Conservation (phyloP, 768 basidiomycete genomes). For the Rhizopogon rudus region DNA sequence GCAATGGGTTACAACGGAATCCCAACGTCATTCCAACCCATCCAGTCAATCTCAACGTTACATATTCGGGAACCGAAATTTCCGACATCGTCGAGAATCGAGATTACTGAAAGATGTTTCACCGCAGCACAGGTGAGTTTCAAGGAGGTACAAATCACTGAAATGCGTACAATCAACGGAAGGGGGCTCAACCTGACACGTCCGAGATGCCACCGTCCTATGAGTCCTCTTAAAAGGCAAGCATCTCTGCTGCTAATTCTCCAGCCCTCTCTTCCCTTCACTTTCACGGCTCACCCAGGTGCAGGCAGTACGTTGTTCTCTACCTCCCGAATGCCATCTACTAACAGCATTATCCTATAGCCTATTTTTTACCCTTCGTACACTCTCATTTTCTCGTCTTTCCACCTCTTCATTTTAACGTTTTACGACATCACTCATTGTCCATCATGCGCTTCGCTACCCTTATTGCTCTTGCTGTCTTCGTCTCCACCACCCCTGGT, state of each 20-base stretch:
- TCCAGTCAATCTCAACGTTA: no score
- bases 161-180: not conserved
- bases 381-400: not conserved
- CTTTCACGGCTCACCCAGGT: not conserved
- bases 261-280: no score
- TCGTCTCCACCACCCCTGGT: not conserved
- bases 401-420: not conserved
- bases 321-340: not conserved
- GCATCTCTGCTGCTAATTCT: not conserved
- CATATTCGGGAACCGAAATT: no score
- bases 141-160: not conserved
- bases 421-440: not conserved
- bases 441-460: not conserved
- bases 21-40: no score
- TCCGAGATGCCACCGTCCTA: not conserved
- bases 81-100: no score
- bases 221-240: not conserved
- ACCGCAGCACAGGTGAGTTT: not conserved
- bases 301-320: not conserved
- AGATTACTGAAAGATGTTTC: not conserved
- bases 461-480: not conserved
- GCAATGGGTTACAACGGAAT: no score
- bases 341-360: not conserved
- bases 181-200: no score
- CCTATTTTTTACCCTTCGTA: not conserved